A percentile compares a stretch with the other conserved stretches of the same genome.
These are phyloP conservation scores for Dactylonectria estremocensis DNA, from an alignment of 2,329 filamentous ascomycete genomes.

Conservation along the genomic window DNA sequence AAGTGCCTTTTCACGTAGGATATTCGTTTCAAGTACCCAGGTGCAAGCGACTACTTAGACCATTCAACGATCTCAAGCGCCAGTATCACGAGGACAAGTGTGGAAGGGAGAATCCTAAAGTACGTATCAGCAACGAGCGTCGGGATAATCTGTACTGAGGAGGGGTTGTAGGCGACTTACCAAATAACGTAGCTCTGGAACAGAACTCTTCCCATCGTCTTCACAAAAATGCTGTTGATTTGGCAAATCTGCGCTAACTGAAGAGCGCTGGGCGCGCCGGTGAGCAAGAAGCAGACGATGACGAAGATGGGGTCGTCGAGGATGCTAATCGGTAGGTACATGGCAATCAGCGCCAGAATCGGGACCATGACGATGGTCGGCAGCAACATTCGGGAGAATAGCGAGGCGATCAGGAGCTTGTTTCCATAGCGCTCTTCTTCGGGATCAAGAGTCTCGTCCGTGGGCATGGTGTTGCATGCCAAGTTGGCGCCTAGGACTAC, in stretches of 20 bases:
- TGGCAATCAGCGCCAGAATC: slow-evolving; percentile 87
- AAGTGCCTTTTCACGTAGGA: too few species aligned
- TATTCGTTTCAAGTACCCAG: neutral
- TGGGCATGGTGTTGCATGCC: slow-evolving; percentile 88
- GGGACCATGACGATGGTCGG: slow-evolving; percentile 95
- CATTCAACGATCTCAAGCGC: slow-evolving; percentile 95
- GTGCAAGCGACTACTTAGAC: slow-evolving; percentile 65
- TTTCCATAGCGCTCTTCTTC: slow-evolving; percentile 80
- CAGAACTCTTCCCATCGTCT: slow-evolving; percentile 91
- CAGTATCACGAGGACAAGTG: slow-evolving; percentile 89
- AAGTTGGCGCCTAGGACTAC: slow-evolving; percentile 96
- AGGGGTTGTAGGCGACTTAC: too few species aligned
- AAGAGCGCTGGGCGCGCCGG: slow-evolving; percentile 91
- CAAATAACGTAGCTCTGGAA: slow-evolving; percentile 94
- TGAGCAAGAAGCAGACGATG: slow-evolving; percentile 96
- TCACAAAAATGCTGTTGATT: slow-evolving; percentile 96
- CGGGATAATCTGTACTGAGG: too few species aligned
- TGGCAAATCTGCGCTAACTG: slow-evolving; percentile 99
- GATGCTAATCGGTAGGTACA: slow-evolving; percentile 93
- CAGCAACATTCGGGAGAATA: slow-evolving; percentile 92
- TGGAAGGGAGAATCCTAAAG: slow-evolving; percentile 90
- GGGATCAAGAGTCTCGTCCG: slow-evolving; percentile 73
- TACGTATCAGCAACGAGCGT: slow-evolving; percentile 48
- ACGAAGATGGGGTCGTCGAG: slow-evolving; percentile 98
- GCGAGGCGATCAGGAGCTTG: slow-evolving; percentile 86